A percentile compares a stretch with the other conserved stretches of the same genome.
Conservation (phyloP, 129 eudicot species). For the Centella asiatica region DNA sequence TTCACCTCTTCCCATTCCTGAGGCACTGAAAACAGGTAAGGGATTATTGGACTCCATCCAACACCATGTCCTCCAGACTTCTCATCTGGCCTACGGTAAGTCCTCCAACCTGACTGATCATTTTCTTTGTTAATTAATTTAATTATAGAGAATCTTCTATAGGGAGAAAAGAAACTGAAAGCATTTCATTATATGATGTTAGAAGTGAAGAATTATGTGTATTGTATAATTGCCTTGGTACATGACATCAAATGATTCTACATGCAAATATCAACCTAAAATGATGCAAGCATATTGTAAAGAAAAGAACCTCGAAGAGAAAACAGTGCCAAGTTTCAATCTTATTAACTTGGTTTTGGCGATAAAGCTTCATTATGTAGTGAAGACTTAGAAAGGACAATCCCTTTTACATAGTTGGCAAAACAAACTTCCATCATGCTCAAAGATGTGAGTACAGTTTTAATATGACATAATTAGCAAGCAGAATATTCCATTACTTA, state of each 20-base stretch:
- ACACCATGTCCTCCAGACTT: constrained; percentile 99
- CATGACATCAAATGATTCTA: not conserved
- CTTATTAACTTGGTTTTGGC: too few relatives aligned
- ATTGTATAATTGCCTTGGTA: not conserved
- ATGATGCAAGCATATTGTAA: not conserved
- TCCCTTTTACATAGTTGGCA: not conserved
- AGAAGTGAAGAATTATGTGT: not conserved
- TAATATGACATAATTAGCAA: not conserved
- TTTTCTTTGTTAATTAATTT: constrained; percentile 24
- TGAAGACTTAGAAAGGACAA: not conserved
- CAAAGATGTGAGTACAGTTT: not conserved
- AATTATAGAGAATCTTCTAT: not conserved
- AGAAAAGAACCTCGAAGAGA: not conserved
- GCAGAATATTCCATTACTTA: too few relatives aligned
- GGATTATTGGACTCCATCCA: constrained; percentile 98
- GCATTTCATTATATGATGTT: not conserved
- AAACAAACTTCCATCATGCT: not conserved
- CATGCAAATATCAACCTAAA: not conserved
- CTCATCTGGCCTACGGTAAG: constrained; percentile 90
- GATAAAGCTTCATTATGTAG: too few relatives aligned
- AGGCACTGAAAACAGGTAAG: constrained; percentile 70
- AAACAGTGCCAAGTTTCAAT: not conserved
- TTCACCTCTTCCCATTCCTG: constrained; percentile 86
- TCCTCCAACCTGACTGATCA: constrained; percentile 99
- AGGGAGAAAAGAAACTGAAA: not conserved